Base-by-base conservation (phyloP, 2,329 filamentous ascomycete genomes). In the Ceratocystis cubensis region DNA sequence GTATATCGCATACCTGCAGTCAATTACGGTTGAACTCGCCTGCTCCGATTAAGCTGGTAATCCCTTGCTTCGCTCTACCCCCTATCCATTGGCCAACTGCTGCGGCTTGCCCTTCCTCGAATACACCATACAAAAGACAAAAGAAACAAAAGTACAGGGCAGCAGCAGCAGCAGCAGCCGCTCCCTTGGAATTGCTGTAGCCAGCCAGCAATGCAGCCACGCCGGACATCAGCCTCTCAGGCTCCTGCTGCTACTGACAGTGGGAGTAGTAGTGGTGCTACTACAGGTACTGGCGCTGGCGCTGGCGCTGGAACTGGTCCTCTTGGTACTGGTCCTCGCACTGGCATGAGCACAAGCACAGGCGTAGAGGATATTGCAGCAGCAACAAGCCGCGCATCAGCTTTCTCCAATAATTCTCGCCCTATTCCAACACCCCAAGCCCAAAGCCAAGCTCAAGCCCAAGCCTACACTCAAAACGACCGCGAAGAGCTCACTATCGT, bases 401-500 rank as follows among this genome's bases (percentile, higher is more conserved):
- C 73, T 71, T 68, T 69, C n/a, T 70, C 70, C 25, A 70, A 70
- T 5, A 70, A 70, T 5, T 68, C 71, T 65, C 65, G 72, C 72
- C 75, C 75, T 46, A 46, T 65, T 46, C 25, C 61, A 61, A 56
- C 64, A 64, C 22, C 69, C 70, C 64, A 78, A 76, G 69, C 74
- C 73, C 28, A 77, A 88, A 79, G 75, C 82, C 73, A 86, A 75
- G 86, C 85, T 70, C 82, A 78, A 76, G 68, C 73, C 72, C 28
- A 86, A 75, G 86, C 86, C 70, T 82, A 88, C 71, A 89, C 89
- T 69, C 84, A 87, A 70, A 88, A 84, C 7, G 88, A 89, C 73
- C 89, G 89, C 71, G 83, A 86, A 72, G 88, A 92, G 73, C 84
- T 88, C 53, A 85, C 82, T 25, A 78, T 92, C 61, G 87, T 88